Conservation (phyloP, 1,139 yeast genomes). For the Candida sp. region DNA sequence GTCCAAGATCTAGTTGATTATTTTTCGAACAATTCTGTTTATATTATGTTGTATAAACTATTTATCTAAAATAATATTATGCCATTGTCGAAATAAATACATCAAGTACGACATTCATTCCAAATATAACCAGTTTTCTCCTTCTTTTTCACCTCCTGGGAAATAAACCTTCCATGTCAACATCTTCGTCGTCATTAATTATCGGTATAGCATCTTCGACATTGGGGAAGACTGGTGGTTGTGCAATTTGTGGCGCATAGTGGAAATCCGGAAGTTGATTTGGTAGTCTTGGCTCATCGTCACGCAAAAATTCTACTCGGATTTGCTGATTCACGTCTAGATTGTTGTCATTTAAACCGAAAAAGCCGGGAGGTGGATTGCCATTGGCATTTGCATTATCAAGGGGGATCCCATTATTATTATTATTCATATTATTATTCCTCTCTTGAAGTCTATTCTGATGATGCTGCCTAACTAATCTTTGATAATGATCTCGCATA, state of each 20-base stretch:
- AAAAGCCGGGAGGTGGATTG: neutral
- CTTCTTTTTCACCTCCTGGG: slow-evolving; percentile 15
- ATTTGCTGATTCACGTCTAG: neutral
- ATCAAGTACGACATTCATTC: too few species aligned
- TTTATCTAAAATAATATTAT: neutral
- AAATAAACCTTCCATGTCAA: slow-evolving; percentile 32
- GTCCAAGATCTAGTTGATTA: too few species aligned
- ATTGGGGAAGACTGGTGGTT: slow-evolving; percentile 41
- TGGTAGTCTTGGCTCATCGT: neutral
- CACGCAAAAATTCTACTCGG: neutral
- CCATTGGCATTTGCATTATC: neutral
- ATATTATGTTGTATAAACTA: neutral
- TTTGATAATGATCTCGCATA: slow-evolving; percentile 37
- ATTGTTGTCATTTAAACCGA: neutral
- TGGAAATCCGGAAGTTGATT: neutral
- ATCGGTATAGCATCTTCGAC: slow-evolving; percentile 24
- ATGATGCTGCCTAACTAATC: slow-evolving; percentile 28
- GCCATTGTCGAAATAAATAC: neutral
- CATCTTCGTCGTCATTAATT: slow-evolving; percentile 26
- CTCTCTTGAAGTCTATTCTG: slow-evolving; percentile 16
- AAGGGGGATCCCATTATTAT: slow-evolving; percentile 6
- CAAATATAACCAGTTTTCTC: neutral
- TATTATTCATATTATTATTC: slow-evolving; percentile 9
- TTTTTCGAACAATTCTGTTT: too few species aligned
- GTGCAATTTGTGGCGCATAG: slow-evolving; percentile 43